phyloP scores from a whole-genome alignment of 169 alveolate species.

The Cryptosporidium sp. region DNA sequence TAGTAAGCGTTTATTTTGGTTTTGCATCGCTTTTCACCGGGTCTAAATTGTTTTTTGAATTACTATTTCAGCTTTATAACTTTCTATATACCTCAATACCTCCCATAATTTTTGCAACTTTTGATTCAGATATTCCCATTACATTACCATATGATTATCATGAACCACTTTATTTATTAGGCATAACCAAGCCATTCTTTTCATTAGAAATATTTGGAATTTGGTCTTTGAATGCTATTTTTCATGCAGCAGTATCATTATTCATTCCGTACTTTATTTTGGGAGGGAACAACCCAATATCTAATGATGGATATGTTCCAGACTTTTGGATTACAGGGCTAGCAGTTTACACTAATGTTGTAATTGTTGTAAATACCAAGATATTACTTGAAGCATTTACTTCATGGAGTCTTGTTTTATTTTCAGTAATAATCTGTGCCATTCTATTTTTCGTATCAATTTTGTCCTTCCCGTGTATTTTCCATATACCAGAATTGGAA shows the following conservation, averaged over 20 bases:
- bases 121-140: conserved; percentile 84
- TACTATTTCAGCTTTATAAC: conserved; percentile 94
- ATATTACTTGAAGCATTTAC: conserved; percentile 78
- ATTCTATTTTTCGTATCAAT: conserved; percentile 27
- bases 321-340: conserved; percentile 82
- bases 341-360: conserved; percentile 79
- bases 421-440: conserved; percentile 45
- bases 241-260: conserved; percentile 52
- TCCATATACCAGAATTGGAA: conserved; percentile 65
- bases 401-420: conserved; percentile 56
- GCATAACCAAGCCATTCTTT: conserved; percentile 51
- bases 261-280: conserved; percentile 37
- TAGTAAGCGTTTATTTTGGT: conserved; percentile 93
- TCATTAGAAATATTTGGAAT: conserved; percentile 31
- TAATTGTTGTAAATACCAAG: conserved; percentile 83
- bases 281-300: conserved; percentile 67
- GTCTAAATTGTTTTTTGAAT: conserved; percentile 93
- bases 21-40: conserved; percentile 92
- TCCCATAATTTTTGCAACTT: conserved; percentile 85
- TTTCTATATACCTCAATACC: conserved; percentile 95
- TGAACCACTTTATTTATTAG: conserved; percentile 66
- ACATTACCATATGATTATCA: conserved; percentile 71
- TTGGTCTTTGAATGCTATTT: conserved; percentile 48
- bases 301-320: conserved; percentile 65
- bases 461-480: conserved; percentile 34